Percentiles rank a stretch among this genome's conserved stretches.
phyloP scores from a whole-genome alignment of 2,329 filamentous ascomycete species.

The Aspergillus thermomutatus region DNA sequence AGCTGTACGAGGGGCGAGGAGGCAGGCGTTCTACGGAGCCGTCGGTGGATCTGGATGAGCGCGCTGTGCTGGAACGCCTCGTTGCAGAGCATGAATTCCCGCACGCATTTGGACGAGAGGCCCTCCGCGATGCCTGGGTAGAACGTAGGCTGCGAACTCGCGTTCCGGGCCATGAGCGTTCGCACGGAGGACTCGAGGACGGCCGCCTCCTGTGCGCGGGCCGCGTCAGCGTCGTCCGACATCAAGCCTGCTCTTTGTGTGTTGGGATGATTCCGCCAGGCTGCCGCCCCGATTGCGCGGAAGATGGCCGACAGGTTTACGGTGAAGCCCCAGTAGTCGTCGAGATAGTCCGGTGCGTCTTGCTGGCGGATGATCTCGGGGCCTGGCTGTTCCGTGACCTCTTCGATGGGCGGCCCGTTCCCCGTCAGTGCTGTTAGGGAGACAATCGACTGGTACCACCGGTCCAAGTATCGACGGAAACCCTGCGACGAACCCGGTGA shows the following conservation, averaged over 20 bases:
- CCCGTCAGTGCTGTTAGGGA: slow-evolving; percentile 41
- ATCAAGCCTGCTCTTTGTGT: slow-evolving; percentile 17
- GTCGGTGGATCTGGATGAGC: slow-evolving; percentile 41
- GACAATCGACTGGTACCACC: slow-evolving; percentile 43
- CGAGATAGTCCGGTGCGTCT: slow-evolving; percentile 33
- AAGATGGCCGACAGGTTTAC: slow-evolving; percentile 38
- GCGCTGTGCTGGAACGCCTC: slow-evolving; percentile 44
- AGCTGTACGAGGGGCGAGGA: slow-evolving; percentile 30
- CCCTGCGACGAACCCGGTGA: slow-evolving; percentile 26
- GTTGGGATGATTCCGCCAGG: slow-evolving; percentile 28
- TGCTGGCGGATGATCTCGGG: slow-evolving; percentile 11
- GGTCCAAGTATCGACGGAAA: slow-evolving; percentile 37
- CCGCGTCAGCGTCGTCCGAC: not conserved
- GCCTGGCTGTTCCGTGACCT: slow-evolving; percentile 14
- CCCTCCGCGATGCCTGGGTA: slow-evolving; percentile 35
- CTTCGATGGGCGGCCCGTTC: slow-evolving; percentile 35
- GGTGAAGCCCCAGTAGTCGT: slow-evolving; percentile 44
- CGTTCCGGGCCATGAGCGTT: slow-evolving; percentile 32
- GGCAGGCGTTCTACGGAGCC: slow-evolving; percentile 31
- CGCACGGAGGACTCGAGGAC: slow-evolving; percentile 33
- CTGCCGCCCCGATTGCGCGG: slow-evolving; percentile 36
- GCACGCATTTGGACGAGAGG: slow-evolving; percentile 29
- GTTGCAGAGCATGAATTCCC: slow-evolving; percentile 40
- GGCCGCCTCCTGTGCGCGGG: slow-evolving; percentile 22
- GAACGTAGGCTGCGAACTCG: slow-evolving; percentile 28